These are phyloP conservation scores for Phytopythium vexans DNA, from an alignment of 352 stramenopile genomes.

Conservation along the genomic window DNA sequence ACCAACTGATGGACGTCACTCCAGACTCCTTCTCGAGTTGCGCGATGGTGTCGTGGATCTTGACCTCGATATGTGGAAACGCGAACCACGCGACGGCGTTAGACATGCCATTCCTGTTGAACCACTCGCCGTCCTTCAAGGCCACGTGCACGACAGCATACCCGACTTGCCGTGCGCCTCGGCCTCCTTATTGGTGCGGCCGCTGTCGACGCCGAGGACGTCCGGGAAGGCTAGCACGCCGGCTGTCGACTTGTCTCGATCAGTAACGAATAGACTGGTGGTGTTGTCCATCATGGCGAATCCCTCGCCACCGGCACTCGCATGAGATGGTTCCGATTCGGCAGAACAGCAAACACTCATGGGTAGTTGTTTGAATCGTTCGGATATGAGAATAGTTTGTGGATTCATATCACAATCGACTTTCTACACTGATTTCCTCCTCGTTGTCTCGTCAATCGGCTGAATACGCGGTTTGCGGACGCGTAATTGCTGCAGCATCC, in stretches of 20 bases:
- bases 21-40: constrained; percentile 28
- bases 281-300: not conserved
- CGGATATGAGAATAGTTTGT: no score
- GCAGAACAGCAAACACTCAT: no score
- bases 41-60: constrained; percentile 17
- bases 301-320: constrained; percentile 1
- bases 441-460: no score
- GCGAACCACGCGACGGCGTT: not conserved
- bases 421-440: no score
- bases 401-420: no score
- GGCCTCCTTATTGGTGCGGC: constrained; percentile 31
- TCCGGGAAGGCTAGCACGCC: constrained; percentile 36
- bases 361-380: no score
- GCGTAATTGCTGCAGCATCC: no score
- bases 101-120: constrained; percentile 28
- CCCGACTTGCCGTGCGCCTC: constrained; percentile 23
- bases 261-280: constrained; percentile 18
- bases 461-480: no score
- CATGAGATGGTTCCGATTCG: not conserved
- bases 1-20: constrained; percentile 9
- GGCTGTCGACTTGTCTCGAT: constrained; percentile 12
- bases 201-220: constrained; percentile 33
- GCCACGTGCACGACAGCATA: constrained; percentile 39
- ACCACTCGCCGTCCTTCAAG: constrained; percentile 22
- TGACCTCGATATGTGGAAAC: not conserved